phyloP scores from a whole-genome alignment of 73 alveolate species.

The Tetrahymena elliotti region DNA sequence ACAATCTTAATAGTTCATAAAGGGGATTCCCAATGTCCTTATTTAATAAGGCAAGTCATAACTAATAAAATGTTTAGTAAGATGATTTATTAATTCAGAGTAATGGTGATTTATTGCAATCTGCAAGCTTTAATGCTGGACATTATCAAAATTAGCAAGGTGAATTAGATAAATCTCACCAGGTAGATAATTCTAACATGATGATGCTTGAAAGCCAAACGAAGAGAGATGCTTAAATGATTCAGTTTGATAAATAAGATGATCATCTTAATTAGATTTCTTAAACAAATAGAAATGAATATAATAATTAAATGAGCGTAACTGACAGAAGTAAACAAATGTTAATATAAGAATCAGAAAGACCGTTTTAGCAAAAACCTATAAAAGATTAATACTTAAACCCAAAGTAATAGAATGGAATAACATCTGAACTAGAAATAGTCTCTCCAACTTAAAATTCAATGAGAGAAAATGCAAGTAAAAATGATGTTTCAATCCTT shows the following conservation, averaged over 20 bases:
- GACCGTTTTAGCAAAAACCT: neutral
- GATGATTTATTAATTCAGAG: neutral
- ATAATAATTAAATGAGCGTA: neutral
- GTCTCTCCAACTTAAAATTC: neutral
- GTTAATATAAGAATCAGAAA: neutral
- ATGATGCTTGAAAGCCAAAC: neutral
- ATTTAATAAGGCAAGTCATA: neutral
- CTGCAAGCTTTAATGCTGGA: neutral
- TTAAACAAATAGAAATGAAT: neutral
- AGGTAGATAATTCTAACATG: neutral
- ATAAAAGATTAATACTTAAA: neutral
- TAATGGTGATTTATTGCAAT: neutral
- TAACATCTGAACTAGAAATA: neutral
- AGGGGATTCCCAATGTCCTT: neutral
- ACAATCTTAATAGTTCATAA: neutral
- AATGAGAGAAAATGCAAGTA: neutral
- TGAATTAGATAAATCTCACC: neutral
- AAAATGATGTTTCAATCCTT: neutral
- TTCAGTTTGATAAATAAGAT: neutral
- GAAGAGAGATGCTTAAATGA: neutral
- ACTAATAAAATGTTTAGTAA: neutral
- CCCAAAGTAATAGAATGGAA: neutral
- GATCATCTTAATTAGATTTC: neutral
- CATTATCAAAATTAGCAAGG: neutral
- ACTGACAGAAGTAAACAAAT: neutral